phyloP scores from a whole-genome alignment of 1,284 basidiomycete genomes.

The Moniliella sp. region DNA sequence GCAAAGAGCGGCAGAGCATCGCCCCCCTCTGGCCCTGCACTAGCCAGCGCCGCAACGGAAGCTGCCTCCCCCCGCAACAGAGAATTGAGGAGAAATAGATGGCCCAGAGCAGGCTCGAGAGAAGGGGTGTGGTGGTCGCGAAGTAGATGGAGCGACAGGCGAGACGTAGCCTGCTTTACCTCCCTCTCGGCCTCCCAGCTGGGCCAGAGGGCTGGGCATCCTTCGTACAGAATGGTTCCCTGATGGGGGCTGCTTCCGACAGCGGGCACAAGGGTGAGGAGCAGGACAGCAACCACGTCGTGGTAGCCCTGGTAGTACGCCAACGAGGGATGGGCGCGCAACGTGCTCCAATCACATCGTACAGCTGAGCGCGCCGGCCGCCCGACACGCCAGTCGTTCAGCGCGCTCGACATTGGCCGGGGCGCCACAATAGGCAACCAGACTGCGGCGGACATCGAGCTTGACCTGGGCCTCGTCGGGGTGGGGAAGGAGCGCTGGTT shows the following conservation, averaged over 20 bases:
- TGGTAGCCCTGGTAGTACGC: constrained; percentile 75
- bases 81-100: constrained; percentile 44
- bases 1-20: constrained; percentile 57
- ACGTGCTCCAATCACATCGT: background rate
- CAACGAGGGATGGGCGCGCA: constrained; percentile 32
- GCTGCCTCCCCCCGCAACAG: constrained; percentile 40
- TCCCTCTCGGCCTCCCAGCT: constrained; percentile 1
- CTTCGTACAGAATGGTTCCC: too few relatives aligned
- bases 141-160: constrained; percentile 57
- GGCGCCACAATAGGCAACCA: background rate
- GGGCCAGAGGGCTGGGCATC: background rate
- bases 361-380: background rate
- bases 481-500: too few relatives aligned
- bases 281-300: constrained; percentile 66
- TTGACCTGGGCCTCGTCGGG: background rate
- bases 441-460: background rate
- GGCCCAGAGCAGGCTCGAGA: constrained; percentile 61
- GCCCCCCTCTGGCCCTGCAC: constrained; percentile 37
- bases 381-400: too few relatives aligned
- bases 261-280: constrained; percentile 45
- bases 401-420: background rate
- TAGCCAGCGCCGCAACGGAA: constrained; percentile 45
- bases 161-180: constrained; percentile 33
- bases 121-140: constrained; percentile 69
- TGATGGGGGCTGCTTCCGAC: constrained; percentile 1